Evolutionary conservation across 371 early-diverging fungal genomes (phyloP), one percentile per base, ranked within the genome.

Genomic region (Aphelidium insulamus): DNA sequence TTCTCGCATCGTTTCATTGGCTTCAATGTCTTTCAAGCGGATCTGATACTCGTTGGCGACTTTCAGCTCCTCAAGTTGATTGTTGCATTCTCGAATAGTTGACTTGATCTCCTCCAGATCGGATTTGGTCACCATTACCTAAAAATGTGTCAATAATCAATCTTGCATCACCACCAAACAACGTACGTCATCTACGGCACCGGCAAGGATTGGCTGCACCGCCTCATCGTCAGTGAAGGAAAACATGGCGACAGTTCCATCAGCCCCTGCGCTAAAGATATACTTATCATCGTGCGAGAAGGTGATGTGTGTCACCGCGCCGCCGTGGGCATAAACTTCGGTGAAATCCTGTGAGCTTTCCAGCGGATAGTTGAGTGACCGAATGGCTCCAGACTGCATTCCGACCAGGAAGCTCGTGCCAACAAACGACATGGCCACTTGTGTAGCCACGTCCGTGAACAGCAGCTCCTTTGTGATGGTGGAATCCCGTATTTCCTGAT

Each of bases 71-170:
- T 63, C 61, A 5, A 63, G 57, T 18, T 45, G 41, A 26, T 51
- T 52, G 21, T 45, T 41, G 3, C 57, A 45, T 26, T 57, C 60
- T 14, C 28, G 27, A 40, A 58, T 49, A 15, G 41, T 28, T 22
- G 38, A 34, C 14, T 48, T 41, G 29, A 49, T 54, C 11, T 56
- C 53, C 31, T 49, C 49, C 28, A 57, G 39, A 32, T 63, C 64
- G 4, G 60, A 53, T 31, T 52, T 58, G 4, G 60, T 52, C 6
- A 60, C 59, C 21, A 63, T 39, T 28, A 63, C 53, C 59, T 62
- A 15, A 1, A 21, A 5, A 39, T 18, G 6, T 16, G 16, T 16
- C 12, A 20, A 6, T 33, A 6, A 33, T 20, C 6, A 19, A n/a
- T n/a, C 8, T 6, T 19, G 8, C 6, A n/a, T 21, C 19, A 20